Conservation (phyloP, 805 yeast genomes). For the Tanozyma kutaoensis region DNA sequence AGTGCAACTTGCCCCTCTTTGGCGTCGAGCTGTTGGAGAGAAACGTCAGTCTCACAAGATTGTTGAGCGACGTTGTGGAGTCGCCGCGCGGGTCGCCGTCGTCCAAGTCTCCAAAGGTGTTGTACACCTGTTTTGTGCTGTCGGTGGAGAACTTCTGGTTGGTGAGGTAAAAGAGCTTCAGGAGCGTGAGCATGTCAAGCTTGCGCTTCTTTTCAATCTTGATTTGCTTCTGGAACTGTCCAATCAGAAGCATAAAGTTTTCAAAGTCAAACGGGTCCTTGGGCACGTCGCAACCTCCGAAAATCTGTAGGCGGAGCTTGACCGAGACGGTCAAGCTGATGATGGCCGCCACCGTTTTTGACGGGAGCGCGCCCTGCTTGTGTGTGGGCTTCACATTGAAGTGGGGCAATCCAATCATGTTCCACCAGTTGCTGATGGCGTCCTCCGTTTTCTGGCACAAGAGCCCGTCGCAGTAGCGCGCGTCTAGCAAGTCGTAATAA, state of each 20-base stretch:
- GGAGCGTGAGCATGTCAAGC: constrained; percentile 45
- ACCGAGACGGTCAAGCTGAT: constrained; percentile 66
- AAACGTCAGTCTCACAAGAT: not conserved
- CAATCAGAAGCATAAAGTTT: constrained; percentile 51
- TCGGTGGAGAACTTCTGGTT: constrained; percentile 17
- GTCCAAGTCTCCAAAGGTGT: constrained; percentile 4
- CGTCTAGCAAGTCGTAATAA: constrained; percentile 63
- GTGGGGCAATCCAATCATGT: constrained; percentile 43
- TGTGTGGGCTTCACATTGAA: constrained; percentile 20
- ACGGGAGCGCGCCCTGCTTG: constrained; percentile 43
- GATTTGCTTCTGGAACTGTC: constrained; percentile 66
- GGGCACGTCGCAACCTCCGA: constrained; percentile 37
- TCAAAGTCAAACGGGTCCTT: constrained; percentile 79
- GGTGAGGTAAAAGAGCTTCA: constrained; percentile 19
- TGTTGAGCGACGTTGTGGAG: not conserved
- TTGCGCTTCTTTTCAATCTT: constrained; percentile 36
- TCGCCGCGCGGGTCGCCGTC: constrained; percentile 2
- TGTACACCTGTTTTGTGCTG: constrained; percentile 4
- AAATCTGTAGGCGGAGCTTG: constrained; percentile 39
- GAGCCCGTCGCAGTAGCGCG: constrained; percentile 69
- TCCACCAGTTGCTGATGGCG: constrained; percentile 79
- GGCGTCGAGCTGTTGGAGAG: constrained; percentile 4
- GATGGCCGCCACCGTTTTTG: constrained; percentile 65
- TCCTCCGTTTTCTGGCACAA: constrained; percentile 65
- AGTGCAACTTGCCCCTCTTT: constrained; percentile 15